Base-by-base conservation (phyloP, 1,139 yeast species). In the Scheffersomyces illinoinensis region DNA sequence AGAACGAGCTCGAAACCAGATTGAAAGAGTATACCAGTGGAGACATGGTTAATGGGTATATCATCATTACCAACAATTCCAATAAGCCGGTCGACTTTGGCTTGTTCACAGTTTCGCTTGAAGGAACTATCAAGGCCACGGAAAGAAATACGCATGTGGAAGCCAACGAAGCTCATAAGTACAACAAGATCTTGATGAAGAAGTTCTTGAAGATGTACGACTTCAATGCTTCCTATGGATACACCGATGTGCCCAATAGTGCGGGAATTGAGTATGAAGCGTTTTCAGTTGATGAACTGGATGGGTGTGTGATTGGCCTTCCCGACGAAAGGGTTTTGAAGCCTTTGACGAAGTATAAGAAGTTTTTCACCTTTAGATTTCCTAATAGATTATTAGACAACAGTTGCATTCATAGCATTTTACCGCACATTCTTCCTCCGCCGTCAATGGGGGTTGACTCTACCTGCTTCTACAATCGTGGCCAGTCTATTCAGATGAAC, bases 361-460 rank as follows among this genome's bases (percentile, higher is more conserved):
- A 88, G 68, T 84, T 80, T 65, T 88, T 89, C 70, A 82, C 85
- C 33, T 88, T 89, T 71, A 86, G 82, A 67, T 81, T 89, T 58
- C 93, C 93, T 0, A 75, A 76, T 49, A 81, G 78, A 58, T 71
- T 87, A 53, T 72, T 89, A 51, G 93, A 88, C 65, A 82, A 81
- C 47, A 73, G 81, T 2, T 88, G 93, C 68, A 76, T 81, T 24
- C 85, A 86, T 63, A 81, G 83, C 50, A 73, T 82, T 18, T 73
- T 81, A 47, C 75, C 84, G 0, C 93, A 88, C 69, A 76, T 84
- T 50, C 68, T 83, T 54, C 78, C 89, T 8, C 93, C 93, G 0
- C 92, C 93, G 14, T 81, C 90, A 24, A 75, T 86, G 70, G 93
- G 93, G 2, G 70, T 86, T 3, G 89, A 86, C 67, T 71, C 71